Base-by-base conservation (phyloP, 2,329 filamentous ascomycete species). In the Sporothrix euskadiensis region DNA sequence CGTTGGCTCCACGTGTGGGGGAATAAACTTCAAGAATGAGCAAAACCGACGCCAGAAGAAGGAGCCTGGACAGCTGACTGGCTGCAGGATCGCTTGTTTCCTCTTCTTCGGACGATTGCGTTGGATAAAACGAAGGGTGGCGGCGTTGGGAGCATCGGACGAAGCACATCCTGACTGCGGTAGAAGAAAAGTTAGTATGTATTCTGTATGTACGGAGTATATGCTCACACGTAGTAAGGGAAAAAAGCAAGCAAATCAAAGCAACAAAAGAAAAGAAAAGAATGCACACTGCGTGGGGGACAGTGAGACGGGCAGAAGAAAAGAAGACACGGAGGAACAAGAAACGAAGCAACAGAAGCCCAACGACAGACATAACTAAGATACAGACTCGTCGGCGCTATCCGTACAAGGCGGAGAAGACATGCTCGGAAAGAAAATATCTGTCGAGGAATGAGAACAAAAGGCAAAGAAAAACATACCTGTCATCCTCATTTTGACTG, bases 351-450 rank as follows among this genome's bases (percentile, higher is more conserved):
- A 49, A 30, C 32, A 22, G 19, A 22, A 32, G 35, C 35, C 35
- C 39, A 16, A 63, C n/a, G 4, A 63, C 39, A 30, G 30, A 16
- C 30, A 47, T n/a, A 66, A 16, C 61, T 47, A 30, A 47, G 61
- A 52, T 26, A 52, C 26, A 68, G 14, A 35, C n/a, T 47, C 22
- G 44, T 49, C 41, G 65, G 65, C 59, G 59, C 22, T 41, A 35
- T 63, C 59, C 59, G 35, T 41, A 3, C 65, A n/a, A 52, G 61
- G 59, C 59, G 61, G 39, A 66, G 39, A 47, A 66, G 52, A 66
- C 59, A 63, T 47, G n/a, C n/a, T n/a, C n/a, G 44, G 32, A 68
- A n/a, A 32, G 41, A 44, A 52, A 49, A 52, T 19, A 10, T 63
- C 35, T 41, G 59, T 44, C 35, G 44, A 10, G 12, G 35, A 41